Conservation (phyloP, 2,329 filamentous ascomycete species). For the Colletotrichum noveboracense region DNA sequence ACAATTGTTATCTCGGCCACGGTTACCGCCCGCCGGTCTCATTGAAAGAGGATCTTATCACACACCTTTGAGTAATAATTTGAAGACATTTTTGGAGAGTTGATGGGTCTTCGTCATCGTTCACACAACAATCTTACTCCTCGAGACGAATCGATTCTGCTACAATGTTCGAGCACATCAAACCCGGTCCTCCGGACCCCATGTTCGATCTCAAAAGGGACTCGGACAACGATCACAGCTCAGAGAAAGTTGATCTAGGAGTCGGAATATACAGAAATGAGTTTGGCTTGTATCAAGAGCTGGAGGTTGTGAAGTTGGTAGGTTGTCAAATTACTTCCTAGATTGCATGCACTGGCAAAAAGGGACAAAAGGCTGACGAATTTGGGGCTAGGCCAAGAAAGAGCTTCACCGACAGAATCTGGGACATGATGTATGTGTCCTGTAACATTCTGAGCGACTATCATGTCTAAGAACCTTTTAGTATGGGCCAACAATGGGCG, state of each 20-base stretch:
- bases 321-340: neutral
- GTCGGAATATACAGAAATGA: constrained; percentile 41
- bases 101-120: neutral
- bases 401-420: constrained; percentile 22
- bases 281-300: constrained; percentile 34
- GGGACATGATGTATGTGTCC: constrained; percentile 29
- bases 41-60: neutral
- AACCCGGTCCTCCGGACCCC: constrained; percentile 27
- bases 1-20: neutral
- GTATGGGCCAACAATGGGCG: constrained; percentile 40
- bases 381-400: constrained; percentile 26
- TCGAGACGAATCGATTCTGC: neutral
- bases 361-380: neutral
- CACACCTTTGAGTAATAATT: neutral
- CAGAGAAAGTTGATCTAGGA: constrained; percentile 39
- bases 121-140: neutral
- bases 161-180: constrained; percentile 50
- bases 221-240: constrained; percentile 31
- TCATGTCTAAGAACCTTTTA: constrained; percentile 1
- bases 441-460: neutral
- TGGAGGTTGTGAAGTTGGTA: constrained; percentile 29
- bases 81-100: neutral
- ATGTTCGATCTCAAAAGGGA: constrained; percentile 36
- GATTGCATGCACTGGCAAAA: neutral
- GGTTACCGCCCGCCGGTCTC: neutral